A percentile compares a stretch with the other conserved stretches of the same genome.
These are phyloP conservation scores for Trichoderma sp. DNA, from an alignment of 2,329 filamentous ascomycete species.

Conservation along the genomic window DNA sequence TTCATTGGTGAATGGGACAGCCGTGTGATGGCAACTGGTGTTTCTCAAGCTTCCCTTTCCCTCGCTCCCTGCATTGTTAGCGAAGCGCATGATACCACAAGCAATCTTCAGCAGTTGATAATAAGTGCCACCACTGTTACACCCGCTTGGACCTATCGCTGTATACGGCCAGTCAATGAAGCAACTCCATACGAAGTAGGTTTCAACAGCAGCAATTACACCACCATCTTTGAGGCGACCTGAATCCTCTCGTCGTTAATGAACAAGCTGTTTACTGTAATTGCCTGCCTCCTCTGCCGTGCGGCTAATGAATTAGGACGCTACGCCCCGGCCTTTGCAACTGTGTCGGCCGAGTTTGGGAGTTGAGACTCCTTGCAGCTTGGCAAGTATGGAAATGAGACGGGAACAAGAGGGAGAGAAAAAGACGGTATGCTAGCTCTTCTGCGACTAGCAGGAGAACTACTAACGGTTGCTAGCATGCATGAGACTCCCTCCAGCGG, in stretches of 20 bases:
- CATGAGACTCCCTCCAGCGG: neutral
- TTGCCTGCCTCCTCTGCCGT: neutral
- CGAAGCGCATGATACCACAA: slow-evolving; percentile 15
- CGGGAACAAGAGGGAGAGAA: neutral
- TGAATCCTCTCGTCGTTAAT: too few relatives aligned
- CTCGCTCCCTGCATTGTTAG: neutral
- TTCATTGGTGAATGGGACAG: neutral
- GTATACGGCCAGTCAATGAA: too few relatives aligned
- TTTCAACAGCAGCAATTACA: neutral
- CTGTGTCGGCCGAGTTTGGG: slow-evolving; percentile 13
- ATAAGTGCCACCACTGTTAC: neutral
- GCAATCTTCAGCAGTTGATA: neutral
- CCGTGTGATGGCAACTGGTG: neutral
- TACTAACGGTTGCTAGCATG: slow-evolving; percentile 3
- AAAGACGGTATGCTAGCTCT: neutral
- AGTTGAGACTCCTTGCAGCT: neutral
- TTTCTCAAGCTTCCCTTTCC: neutral
- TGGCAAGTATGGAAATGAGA: neutral
- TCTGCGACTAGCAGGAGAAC: neutral
- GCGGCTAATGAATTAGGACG: neutral
- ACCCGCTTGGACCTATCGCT: too few relatives aligned
- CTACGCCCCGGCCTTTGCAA: slow-evolving; percentile 12
- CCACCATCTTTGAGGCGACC: too few relatives aligned
- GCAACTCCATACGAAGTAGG: too few relatives aligned
- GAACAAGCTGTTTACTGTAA: too few relatives aligned